Percentiles rank a stretch among this genome's conserved stretches.
These are phyloP conservation scores for Polygonum aviculare DNA, from an alignment of 148 eudicot genomes.

Conservation along the genomic window DNA sequence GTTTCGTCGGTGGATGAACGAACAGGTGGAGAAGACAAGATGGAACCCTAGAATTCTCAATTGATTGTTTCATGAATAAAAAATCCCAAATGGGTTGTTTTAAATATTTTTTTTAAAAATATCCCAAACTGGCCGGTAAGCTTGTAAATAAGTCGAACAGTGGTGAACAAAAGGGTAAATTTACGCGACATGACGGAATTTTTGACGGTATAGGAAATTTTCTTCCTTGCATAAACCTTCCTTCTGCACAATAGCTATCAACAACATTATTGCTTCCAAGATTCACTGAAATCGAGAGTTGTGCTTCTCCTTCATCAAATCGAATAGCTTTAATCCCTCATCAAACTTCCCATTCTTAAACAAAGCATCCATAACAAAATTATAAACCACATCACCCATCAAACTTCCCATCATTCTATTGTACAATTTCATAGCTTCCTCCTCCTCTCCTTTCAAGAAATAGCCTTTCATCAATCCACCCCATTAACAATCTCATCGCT, in stretches of 20 bases:
- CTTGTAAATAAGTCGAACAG: no score
- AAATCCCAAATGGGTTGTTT: no score
- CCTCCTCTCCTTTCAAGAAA: constrained; percentile 69
- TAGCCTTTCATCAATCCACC: constrained; percentile 80
- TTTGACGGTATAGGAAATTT: no score
- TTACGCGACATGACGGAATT: no score
- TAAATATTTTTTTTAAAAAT: no score
- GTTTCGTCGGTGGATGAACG: no score
- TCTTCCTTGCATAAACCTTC: no score
- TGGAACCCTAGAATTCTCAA: no score
- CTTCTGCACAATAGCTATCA: constrained; percentile 69
- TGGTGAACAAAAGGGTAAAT: no score
- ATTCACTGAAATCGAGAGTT: constrained; percentile 56
- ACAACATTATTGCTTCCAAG: constrained; percentile 82
- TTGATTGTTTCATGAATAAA: no score
- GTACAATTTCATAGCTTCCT: constrained; percentile 64
- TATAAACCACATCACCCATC: constrained; percentile 67
- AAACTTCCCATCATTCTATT: constrained; percentile 37
- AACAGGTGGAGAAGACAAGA: no score
- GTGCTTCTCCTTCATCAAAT: constrained; percentile 60
- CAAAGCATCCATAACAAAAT: constrained; percentile 68
- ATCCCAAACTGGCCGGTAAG: no score
- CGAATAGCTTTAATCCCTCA: constrained; percentile 66
- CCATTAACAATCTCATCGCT: constrained; percentile 47
- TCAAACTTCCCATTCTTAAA: constrained; percentile 72